These are phyloP conservation scores for Penicillium sclerotiorum DNA, from an alignment of 2,329 filamentous ascomycete genomes.

Conservation along the genomic window DNA sequence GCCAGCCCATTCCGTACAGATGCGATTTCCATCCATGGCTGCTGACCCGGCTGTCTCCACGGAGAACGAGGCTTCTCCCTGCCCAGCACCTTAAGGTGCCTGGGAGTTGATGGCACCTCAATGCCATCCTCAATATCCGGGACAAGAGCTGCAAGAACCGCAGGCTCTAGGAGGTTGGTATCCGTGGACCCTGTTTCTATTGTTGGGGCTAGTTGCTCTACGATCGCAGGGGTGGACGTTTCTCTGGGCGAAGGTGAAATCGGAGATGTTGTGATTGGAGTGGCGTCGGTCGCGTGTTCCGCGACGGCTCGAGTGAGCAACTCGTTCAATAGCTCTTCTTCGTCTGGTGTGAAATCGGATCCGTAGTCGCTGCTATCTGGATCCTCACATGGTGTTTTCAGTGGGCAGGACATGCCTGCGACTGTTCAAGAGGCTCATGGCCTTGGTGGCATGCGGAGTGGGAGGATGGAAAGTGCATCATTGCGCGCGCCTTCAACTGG, in stretches of 20 bases:
- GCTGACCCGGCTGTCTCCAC: constrained; percentile 23
- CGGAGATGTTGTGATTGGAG: constrained; percentile 11
- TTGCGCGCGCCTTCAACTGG: no score
- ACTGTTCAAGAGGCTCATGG: constrained; percentile 23
- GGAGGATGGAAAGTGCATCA: constrained; percentile 18
- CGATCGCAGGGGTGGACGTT: constrained; percentile 16
- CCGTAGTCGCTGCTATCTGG: constrained; percentile 60
- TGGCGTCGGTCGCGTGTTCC: constrained; percentile 31
- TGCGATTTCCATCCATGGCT: constrained; percentile 20
- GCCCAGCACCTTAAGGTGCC: constrained; percentile 46
- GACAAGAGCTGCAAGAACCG: constrained; percentile 24
- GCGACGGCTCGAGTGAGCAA: constrained; percentile 52
- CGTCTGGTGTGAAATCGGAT: constrained; percentile 62
- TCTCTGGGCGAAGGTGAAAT: constrained; percentile 12
- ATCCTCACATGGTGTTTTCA: constrained; percentile 22
- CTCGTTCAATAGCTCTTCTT: constrained; percentile 56
- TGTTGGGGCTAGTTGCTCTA: background rate
- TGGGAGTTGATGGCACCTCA: constrained; percentile 36
- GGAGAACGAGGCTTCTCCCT: constrained; percentile 40
- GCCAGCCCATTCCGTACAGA: constrained; percentile 21
- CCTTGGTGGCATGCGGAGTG: constrained; percentile 12
- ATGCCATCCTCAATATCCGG: constrained; percentile 50
- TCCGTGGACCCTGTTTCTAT: constrained; percentile 10
- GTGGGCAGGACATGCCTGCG: constrained; percentile 39
- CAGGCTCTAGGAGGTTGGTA: constrained; percentile 21